Conservation (phyloP, 2,329 filamentous ascomycete species). For the Colletotrichum magnum region DNA sequence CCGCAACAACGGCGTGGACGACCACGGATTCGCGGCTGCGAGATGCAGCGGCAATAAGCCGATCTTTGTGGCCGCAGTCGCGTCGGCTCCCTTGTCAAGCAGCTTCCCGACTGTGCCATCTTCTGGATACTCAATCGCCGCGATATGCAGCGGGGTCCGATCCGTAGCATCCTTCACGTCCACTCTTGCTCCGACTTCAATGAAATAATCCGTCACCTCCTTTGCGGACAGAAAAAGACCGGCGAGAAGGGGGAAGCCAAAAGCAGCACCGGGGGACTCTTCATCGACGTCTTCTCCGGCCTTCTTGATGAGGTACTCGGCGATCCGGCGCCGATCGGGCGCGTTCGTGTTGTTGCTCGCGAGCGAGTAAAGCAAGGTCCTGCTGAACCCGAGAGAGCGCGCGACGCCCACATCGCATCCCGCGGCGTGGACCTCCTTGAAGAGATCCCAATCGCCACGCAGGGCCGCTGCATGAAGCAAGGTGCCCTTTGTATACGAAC, state of each 20-base stretch:
- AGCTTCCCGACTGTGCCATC: background rate
- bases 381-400: background rate
- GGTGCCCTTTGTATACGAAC: background rate
- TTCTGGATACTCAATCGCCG: background rate
- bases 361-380: constrained; percentile 2
- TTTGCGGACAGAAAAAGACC: background rate
- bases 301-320: constrained; percentile 41
- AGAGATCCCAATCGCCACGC: background rate
- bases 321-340: constrained; percentile 6
- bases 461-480: constrained; percentile 10
- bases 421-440: constrained; percentile 2
- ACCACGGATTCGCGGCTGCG: background rate
- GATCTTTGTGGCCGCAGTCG: constrained; percentile 1
- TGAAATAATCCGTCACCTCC: constrained; percentile 4
- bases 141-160: constrained; percentile 17
- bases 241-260: constrained; percentile 6
- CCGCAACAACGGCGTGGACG: background rate
- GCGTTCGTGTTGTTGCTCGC: background rate
- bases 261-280: background rate
- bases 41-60: constrained; percentile 17
- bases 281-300: constrained; percentile 12
- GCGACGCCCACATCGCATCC: background rate
- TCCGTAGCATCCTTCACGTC: constrained; percentile 12
- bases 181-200: constrained; percentile 1
- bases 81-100: background rate